Base-by-base conservation (phyloP, 2,329 filamentous ascomycete genomes). In the Fusarium compactum region DNA sequence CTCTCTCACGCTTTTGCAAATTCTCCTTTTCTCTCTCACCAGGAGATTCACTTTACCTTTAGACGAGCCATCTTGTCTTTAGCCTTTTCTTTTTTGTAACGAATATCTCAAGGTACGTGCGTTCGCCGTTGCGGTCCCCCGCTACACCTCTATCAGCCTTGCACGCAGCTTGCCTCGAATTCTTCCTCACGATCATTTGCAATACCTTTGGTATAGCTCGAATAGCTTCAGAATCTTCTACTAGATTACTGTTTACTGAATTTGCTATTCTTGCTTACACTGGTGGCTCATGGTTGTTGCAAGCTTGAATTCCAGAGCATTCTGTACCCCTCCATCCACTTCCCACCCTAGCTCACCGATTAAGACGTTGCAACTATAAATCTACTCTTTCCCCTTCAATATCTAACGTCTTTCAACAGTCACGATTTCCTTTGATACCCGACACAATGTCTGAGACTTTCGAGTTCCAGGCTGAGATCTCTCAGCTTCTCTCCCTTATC, bases 401-500 rank as follows among this genome's bases (percentile, higher is more conserved):
- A 40, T 63, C 76, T 74, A 71, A 72, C 62, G 60, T 32, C 52
- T 11, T 54, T 58, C 53, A 52, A 53, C 44, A 76, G 70, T 77
- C 75, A 76, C 75, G 69, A 74, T 75, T 76, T 70, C 72, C 70
- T 78, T 79, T 78, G 77, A 81, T 81, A 82, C 76, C 81, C 83
- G 80, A 80, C 85, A 92, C 82, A 83, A 97, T 97, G 93, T 85
- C 94, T 84, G 95, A 98, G 89, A 98, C 95, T 77, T 99, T 99
- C 87, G 95, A 98, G 92, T 99, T 98, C 89, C 96, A 99, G 92
- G 96, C 96, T 92, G 96, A 99, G 93, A 99, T 99, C 83, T 98
- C 95, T 92, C 96, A 99, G 93, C 93, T 99, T 76, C 92, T 99
- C 82, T 94, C 92, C 77, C 93, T 99, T 83, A 99, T 99, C 86